Conservation (phyloP, 2,329 filamentous ascomycete species). For the Xylariaceae sp. region DNA sequence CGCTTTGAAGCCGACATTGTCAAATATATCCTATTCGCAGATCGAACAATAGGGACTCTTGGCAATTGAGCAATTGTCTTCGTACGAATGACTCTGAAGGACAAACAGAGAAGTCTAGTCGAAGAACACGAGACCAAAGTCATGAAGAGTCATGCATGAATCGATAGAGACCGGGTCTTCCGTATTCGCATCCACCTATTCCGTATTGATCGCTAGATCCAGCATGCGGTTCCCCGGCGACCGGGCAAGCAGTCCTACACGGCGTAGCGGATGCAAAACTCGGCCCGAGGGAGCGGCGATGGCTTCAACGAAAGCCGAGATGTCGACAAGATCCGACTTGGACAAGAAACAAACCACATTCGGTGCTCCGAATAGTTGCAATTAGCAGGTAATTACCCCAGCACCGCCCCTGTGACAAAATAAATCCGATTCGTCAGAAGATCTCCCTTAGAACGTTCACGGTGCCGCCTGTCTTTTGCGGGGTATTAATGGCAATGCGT, state of each 20-base stretch:
- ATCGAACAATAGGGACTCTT: not conserved
- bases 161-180: not conserved
- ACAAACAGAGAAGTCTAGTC: not conserved
- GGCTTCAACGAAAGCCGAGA: no score
- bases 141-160: not conserved
- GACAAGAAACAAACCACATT: no score
- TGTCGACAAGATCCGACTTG: no score
- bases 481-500: not conserved
- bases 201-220: not conserved
- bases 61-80: not conserved
- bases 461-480: not conserved
- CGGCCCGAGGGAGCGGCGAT: no score
- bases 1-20: conserved; percentile 32
- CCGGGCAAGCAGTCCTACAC: not conserved
- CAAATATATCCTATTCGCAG: not conserved
- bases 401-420: not conserved
- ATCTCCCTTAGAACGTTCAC: not conserved
- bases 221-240: not conserved
- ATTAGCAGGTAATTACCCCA: no score
- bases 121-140: not conserved
- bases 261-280: no score
- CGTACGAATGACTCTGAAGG: not conserved
- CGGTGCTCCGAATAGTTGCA: no score
- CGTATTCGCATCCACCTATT: no score
- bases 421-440: not conserved